These are phyloP conservation scores for Lepiota brunneoincarnata DNA, from an alignment of 768 basidiomycete species.

Conservation along the genomic window DNA sequence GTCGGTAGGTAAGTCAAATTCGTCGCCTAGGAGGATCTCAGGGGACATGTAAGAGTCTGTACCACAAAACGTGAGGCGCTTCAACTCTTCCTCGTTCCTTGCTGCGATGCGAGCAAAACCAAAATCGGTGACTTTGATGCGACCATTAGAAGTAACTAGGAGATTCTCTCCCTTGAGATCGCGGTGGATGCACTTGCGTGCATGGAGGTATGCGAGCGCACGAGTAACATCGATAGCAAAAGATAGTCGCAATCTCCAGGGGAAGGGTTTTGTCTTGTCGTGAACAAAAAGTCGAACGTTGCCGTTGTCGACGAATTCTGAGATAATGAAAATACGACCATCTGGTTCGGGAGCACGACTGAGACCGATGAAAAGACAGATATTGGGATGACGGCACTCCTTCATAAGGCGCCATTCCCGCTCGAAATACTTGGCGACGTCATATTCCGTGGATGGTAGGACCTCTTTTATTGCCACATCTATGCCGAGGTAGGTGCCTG, in stretches of 20 bases:
- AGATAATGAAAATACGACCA: slow-evolving; percentile 89
- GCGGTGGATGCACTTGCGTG: slow-evolving; percentile 83
- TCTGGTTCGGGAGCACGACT: slow-evolving; percentile 76
- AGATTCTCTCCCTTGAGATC: slow-evolving; percentile 98
- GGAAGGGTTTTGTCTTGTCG: slow-evolving; percentile 78
- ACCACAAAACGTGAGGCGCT: slow-evolving; percentile 83
- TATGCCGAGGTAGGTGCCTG: slow-evolving; percentile 89
- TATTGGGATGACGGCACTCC: slow-evolving; percentile 89
- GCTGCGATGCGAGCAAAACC: slow-evolving; percentile 96
- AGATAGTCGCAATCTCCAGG: slow-evolving; percentile 90
- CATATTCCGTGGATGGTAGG: slow-evolving; percentile 85
- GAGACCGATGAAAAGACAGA: slow-evolving; percentile 90
- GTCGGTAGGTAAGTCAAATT: slow-evolving; percentile 93
- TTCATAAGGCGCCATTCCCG: slow-evolving; percentile 99
- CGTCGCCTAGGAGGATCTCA: slow-evolving; percentile 86
- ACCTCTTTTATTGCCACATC: slow-evolving; percentile 98
- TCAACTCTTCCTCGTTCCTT: slow-evolving; percentile 85
- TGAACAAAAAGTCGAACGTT: slow-evolving; percentile 92
- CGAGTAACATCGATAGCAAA: slow-evolving; percentile 95
- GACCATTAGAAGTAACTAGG: slow-evolving; percentile 90
- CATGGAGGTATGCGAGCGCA: slow-evolving; percentile 96
- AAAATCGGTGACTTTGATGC: slow-evolving; percentile 98
- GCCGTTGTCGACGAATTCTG: slow-evolving; percentile 90
- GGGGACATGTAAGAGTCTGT: slow-evolving; percentile 97
- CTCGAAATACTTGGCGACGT: slow-evolving; percentile 96